Evolutionary conservation across 2,329 filamentous ascomycete species (phyloP).

Genomic region (Colletotrichum abscissum): DNA sequence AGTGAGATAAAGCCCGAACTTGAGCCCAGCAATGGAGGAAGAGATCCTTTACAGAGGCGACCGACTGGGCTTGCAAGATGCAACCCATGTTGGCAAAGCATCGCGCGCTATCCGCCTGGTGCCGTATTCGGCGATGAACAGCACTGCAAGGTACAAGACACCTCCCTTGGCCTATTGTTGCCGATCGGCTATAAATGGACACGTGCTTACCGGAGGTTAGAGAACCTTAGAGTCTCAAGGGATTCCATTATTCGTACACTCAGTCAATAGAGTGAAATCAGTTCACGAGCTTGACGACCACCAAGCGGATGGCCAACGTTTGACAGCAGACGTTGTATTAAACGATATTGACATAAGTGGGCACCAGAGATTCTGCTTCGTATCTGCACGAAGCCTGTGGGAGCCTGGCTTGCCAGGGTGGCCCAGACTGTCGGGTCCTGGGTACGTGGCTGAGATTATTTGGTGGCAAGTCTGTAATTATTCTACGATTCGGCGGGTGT

Average conservation of each 20-base stretch:
- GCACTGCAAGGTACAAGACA: neutral
- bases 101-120: neutral
- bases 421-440: neutral
- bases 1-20: neutral
- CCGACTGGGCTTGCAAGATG: neutral
- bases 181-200: neutral
- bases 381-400: neutral
- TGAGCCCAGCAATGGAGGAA: neutral
- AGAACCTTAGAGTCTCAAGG: neutral
- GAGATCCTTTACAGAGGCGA: neutral
- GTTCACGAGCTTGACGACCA: neutral
- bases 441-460: neutral
- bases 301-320: neutral
- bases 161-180: neutral
- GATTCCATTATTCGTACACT: neutral
- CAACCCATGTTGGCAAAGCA: neutral
- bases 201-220: neutral
- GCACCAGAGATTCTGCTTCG: neutral
- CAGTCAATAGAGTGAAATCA: neutral
- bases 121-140: neutral
- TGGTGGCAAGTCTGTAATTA: neutral
- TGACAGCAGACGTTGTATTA: neutral
- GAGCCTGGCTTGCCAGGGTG: neutral
- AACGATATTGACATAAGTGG: neutral
- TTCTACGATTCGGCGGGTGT: neutral